These are phyloP conservation scores for Magnusiomyces tetraspermus DNA, from an alignment of 1,139 yeast species.

Conservation along the genomic window DNA sequence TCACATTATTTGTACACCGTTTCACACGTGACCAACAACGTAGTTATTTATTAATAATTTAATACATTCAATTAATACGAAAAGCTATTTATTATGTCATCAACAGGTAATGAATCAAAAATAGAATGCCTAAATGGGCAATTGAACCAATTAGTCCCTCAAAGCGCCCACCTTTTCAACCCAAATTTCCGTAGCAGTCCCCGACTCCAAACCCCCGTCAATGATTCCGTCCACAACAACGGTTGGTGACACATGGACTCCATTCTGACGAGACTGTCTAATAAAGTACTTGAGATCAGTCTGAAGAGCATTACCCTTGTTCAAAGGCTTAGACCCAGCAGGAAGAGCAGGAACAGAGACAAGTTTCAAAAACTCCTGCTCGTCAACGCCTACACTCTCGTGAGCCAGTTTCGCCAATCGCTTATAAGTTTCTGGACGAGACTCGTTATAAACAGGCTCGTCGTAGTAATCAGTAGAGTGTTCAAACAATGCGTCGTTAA, in stretches of 20 bases:
- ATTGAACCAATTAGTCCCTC: not conserved
- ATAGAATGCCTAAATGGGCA: not conserved
- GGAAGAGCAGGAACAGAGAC: slow-evolving; percentile 23
- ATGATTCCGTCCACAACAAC: slow-evolving; percentile 61
- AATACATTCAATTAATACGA: too few species aligned
- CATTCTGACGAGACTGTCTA: slow-evolving; percentile 62
- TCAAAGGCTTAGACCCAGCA: slow-evolving; percentile 32
- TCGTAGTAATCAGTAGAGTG: slow-evolving; percentile 45
- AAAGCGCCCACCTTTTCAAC: slow-evolving; percentile 9
- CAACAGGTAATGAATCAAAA: too few species aligned
- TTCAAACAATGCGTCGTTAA: slow-evolving; percentile 46
- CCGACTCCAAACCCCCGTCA: slow-evolving; percentile 38
- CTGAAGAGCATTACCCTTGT: slow-evolving; percentile 51
- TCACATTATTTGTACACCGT: too few species aligned
- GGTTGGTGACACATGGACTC: slow-evolving; percentile 82
- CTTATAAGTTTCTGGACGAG: slow-evolving; percentile 49
- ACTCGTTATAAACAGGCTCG: slow-evolving; percentile 43
- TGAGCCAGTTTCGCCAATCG: slow-evolving; percentile 47
- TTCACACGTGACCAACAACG: too few species aligned
- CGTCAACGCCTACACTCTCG: slow-evolving; percentile 30
- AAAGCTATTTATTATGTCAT: too few species aligned
- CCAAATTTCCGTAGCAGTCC: slow-evolving; percentile 19
- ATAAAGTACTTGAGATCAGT: slow-evolving; percentile 66
- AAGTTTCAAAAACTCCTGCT: slow-evolving; percentile 24
- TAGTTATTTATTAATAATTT: too few species aligned